Evolutionary conservation across 2,329 filamentous ascomycete genomes (phyloP).

Genomic region (Alternaria novae-zelandiae): DNA sequence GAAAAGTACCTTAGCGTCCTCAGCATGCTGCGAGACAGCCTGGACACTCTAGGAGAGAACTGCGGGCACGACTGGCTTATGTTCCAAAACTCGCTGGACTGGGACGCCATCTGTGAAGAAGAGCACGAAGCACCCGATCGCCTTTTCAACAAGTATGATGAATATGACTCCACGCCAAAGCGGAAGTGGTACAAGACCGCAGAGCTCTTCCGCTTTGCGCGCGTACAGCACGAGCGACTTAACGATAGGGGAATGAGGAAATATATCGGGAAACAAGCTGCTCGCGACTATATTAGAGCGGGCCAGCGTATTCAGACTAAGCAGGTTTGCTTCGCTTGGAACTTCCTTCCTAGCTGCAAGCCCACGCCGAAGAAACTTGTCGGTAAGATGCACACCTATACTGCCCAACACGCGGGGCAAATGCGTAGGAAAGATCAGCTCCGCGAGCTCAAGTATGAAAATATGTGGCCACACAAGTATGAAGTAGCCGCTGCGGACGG

Average conservation of each 20-base stretch:
- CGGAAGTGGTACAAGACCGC: not conserved
- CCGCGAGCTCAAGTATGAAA: not conserved
- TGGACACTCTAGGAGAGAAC: not conserved
- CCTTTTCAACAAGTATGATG: too few relatives aligned
- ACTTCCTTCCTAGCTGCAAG: not conserved
- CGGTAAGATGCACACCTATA: not conserved
- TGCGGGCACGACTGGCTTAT: not conserved
- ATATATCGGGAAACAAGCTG: too few relatives aligned
- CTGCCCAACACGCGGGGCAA: rapidly evolving
- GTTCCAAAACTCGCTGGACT: not conserved
- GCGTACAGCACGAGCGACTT: not conserved
- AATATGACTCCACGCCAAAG: too few relatives aligned
- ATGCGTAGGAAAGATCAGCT: not conserved
- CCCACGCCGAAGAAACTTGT: not conserved
- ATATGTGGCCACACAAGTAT: not conserved
- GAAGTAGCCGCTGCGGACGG: not conserved
- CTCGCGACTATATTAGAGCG: too few relatives aligned
- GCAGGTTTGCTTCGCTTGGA: not conserved
- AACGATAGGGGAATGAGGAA: too few relatives aligned
- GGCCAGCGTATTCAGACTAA: not conserved
- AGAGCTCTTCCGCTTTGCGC: not conserved
- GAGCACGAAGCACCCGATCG: too few relatives aligned
- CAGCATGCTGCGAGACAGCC: not conserved
- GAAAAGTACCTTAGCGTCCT: not conserved
- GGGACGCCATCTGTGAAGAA: not conserved